Conservation (phyloP, 306 rosid species). For the Sechiopsis laciniata region DNA sequence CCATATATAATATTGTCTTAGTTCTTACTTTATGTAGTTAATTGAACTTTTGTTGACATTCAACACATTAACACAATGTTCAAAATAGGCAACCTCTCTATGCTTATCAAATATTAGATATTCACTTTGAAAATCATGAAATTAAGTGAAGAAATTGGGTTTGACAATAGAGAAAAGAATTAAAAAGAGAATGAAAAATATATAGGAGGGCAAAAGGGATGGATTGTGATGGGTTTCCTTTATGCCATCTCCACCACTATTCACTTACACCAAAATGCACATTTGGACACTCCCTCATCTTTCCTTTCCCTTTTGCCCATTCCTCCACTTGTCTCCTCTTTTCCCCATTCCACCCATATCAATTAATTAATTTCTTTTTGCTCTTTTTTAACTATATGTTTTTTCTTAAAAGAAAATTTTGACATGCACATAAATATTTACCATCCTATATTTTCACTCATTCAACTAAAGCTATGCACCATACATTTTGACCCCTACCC, state of each 20-base stretch:
- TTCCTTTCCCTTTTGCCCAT: constrained; percentile 30
- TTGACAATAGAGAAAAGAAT: background rate
- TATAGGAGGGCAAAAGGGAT: background rate
- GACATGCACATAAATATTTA: background rate
- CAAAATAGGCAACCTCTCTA: background rate
- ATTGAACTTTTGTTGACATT: too few relatives aligned
- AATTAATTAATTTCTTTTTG: background rate
- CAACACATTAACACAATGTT: too few relatives aligned
- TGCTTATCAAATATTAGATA: too few relatives aligned
- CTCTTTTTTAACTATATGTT: background rate
- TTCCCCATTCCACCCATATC: constrained; percentile 5
- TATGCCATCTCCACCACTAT: constrained; percentile 21
- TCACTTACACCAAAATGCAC: constrained; percentile 35
- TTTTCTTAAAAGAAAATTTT: too few relatives aligned
- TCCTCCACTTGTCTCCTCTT: constrained; percentile 21
- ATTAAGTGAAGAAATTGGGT: background rate
- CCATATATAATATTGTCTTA: too few relatives aligned
- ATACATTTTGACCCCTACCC: background rate
- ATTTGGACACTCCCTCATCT: constrained; percentile 22
- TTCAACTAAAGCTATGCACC: background rate
- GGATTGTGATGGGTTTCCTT: constrained; percentile 24
- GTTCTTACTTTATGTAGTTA: too few relatives aligned
- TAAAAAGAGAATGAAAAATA: background rate
- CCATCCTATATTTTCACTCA: background rate
- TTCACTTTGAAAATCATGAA: background rate